Base-by-base conservation (phyloP, 2,329 filamentous ascomycete species). In the Fusarium torreyae region DNA sequence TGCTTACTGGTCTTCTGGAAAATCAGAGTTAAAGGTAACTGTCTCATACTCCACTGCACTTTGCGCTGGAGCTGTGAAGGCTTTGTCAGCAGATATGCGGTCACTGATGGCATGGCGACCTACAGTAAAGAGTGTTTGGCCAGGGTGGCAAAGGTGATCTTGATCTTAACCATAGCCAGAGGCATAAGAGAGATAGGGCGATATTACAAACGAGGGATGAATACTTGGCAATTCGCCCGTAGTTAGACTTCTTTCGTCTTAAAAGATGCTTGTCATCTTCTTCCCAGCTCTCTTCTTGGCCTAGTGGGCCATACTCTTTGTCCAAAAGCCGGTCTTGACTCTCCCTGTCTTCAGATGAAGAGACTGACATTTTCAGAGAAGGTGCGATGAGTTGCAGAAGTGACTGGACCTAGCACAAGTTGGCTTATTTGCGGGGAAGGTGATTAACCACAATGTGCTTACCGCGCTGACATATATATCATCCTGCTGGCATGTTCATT, bases 91-190 rank as follows among this genome's bases (percentile, higher is more conserved):
- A 22, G 20, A 26, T 9, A 17, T 17, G 1, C 1, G 15, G 15
- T 3, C 11, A 15, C 1, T 18, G 10, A 15, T 6, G 2, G 2
- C 17, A 20, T 3, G 8, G 0, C 7, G 22, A 6, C 45, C 4
- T 26, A 52, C 38, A 57, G 20, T 57, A 57, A 0, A 57, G 28
- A 11, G 36, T 44, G 1, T 6, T 14, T 43, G 54, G 54, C 46
- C 54, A 57, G 13, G 54, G 38, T 11, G 54, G 54, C 10, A 57
- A 18, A 3, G 46, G 55, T 17, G 55, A 52, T 26, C 38, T 51
- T 22, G 46, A 22, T 34, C 31, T 28, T 7, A 11, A 5, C 55
- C 55, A 57, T 5, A 52, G 5, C n/a, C 22, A 44, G 7, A 52
- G 36, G 1, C 7, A 38, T 18, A 26, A 26, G 1, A 26, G 1